phyloP scores from a whole-genome alignment of 768 basidiomycete species.

The Neoboletus magnificus region DNA sequence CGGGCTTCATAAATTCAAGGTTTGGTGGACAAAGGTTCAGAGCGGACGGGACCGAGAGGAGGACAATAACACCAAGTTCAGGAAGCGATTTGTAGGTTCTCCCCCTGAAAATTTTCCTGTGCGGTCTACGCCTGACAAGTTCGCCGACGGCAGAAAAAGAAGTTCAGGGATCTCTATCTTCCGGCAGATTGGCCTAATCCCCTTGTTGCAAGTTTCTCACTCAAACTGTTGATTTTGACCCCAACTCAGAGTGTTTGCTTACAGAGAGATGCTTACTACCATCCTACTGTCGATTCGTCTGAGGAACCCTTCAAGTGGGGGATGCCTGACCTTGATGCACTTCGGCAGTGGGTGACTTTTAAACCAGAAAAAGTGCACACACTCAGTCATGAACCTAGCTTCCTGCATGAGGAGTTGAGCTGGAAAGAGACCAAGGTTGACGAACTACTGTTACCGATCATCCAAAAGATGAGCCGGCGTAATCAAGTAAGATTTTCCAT shows the following conservation, averaged over 20 bases:
- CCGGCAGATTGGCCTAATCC: conserved; percentile 87
- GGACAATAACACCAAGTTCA: conserved; percentile 75
- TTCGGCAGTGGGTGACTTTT: conserved; percentile 61
- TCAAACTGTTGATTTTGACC: conserved; percentile 1
- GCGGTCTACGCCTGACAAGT: conserved; percentile 7
- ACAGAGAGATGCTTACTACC: conserved; percentile 89
- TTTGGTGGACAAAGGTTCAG: conserved; percentile 95
- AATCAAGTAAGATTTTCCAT: conserved; percentile 50
- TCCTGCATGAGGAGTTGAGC: conserved; percentile 71
- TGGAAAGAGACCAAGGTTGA: conserved; percentile 86
- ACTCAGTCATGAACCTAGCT: conserved; percentile 40
- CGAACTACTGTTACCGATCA: conserved; percentile 86
- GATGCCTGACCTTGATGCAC: conserved; percentile 89
- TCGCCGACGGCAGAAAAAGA: conserved; percentile 66
- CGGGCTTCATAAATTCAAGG: conserved; percentile 81
- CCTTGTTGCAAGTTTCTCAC: conserved; percentile 62
- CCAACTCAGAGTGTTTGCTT: neutral
- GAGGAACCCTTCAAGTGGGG: conserved; percentile 97
- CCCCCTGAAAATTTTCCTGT: conserved; percentile 9
- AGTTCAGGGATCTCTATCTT: conserved; percentile 80
- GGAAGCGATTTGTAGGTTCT: conserved; percentile 75
- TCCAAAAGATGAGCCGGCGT: conserved; percentile 83
- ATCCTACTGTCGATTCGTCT: conserved; percentile 86
- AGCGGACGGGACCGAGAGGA: conserved; percentile 77
- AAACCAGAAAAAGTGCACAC: neutral